Evolutionary conservation across 2,329 filamentous ascomycete species (phyloP), one percentile per base, ranked within the genome.

Genomic region (Alternaria gansuensis): DNA sequence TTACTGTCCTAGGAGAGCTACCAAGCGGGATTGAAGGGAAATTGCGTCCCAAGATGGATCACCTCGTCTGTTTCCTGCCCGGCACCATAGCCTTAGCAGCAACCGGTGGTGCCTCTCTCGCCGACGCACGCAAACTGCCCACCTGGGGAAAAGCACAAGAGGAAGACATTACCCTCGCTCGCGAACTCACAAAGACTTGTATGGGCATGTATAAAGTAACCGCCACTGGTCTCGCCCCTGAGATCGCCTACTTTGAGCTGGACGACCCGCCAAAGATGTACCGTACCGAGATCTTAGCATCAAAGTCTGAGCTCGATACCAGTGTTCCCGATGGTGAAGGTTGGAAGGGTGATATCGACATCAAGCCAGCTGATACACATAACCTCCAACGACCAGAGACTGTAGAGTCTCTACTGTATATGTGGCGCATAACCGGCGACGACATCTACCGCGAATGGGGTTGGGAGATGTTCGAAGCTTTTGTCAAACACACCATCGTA

Each of bases 371-470:
- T n/a, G 95, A 99, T 76, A 82, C 85, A 51, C 95, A 98, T 80
- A 99, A 99, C 74, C 83, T 99, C 33, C 95, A 98, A 79, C 87
- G 95, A 31, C 95, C 95, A 0, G 95, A 99, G 81, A 97, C 95
- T 0, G 89, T 97, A n/a, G 95, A 99, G 81, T 93, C 89, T 59
- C 81, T 99, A 61, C 93, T 99, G 73, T 97, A 98, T 81, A 96
- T 99, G 93, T 99, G 94, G 90, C 89, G 95, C 63, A 96, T 99
- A 77, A 99, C 95, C 0, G 92, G 91, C 26, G 93, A 99, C 62
- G 82, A 86, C 37, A 89, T 88, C 65, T 99, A 99, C 78, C 87
- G 95, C 26, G 88, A 97, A 71, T 98, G 94, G 94, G 95, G 95
- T 13, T 99, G 95, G 95, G 90, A 97, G 69, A 98, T 99, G 89